Evolutionary conservation across 345 rosid genomes (phyloP), one percentile per base, ranked within the genome.

Genomic region (Passiflora organensis): DNA sequence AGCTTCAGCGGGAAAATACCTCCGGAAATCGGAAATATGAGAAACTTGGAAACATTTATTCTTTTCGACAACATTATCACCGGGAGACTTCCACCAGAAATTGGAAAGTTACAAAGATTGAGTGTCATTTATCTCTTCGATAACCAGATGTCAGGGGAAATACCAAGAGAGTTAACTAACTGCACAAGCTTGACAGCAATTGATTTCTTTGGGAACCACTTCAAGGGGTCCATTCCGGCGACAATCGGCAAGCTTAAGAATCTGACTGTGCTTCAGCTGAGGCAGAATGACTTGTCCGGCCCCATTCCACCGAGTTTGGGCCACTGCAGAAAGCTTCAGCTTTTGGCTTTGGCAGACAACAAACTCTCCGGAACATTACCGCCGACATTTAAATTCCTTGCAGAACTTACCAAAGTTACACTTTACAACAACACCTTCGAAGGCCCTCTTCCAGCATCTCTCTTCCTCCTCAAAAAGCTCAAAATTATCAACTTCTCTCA

Each of bases 251-350:
- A 78, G 51, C 82, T 91, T 6, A 75, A 73, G 64, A 71, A 82
- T 37, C 86, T 91, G 10, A 73, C 70, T 46, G 45, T 77, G 50
- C 89, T 91, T 72, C 95, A 91, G 19, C 64, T 87, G 68, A 83
- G 97, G 72, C 85, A 85, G 82, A 91, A 91, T 72, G 83, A 80
- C 34, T 62, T 91, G 60, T 69, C 77, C 1, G 96, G 97, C 69
- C 76, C 80, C 14, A 53, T 91, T 63, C 97, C 97, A 11, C 76
- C 91, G 47, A 80, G 82, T 59, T 58, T 91, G 39, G 97, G 96
- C 52, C 77, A 91, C 79, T 91, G 96, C 77, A 60, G 45, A 36
- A 73, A 64, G 34, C 79, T 87, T 25, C 79, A 72, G 69, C 15
- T 42, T 5, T 36, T 87, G 63, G 80, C 93, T 62, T 75, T 91